A percentile compares a stretch with the other conserved stretches of the same genome.
These are phyloP conservation scores for Populus hybrid DNA, from an alignment of 441 rosid species.

Conservation along the genomic window DNA sequence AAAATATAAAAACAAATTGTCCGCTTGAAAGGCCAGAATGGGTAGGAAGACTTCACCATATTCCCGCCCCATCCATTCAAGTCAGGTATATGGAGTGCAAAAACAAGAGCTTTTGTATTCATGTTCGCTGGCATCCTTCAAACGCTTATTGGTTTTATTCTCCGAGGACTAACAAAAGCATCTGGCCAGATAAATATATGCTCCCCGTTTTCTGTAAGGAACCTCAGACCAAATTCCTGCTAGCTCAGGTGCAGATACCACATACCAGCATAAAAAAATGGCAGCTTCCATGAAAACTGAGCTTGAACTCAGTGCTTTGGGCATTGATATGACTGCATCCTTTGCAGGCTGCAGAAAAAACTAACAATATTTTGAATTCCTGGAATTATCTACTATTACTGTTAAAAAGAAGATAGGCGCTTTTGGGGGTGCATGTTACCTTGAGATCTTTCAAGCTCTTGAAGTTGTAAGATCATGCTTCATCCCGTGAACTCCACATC, in stretches of 20 bases:
- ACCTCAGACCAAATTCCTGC: background rate
- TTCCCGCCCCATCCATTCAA: no score
- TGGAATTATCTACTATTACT: background rate
- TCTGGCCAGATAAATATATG: background rate
- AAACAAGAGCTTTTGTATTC: background rate
- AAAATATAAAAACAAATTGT: background rate
- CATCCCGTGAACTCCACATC: background rate
- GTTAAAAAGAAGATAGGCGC: background rate
- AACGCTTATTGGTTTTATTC: background rate
- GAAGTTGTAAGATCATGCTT: background rate
- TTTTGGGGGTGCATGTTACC: background rate
- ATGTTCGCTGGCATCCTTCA: background rate
- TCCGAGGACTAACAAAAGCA: background rate
- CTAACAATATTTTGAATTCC: background rate
- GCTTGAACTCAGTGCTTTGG: background rate
- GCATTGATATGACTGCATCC: background rate
- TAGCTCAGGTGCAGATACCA: background rate
- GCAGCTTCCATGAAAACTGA: background rate
- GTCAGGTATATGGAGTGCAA: no score
- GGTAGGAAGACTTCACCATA: background rate
- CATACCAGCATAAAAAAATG: background rate
- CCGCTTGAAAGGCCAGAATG: background rate
- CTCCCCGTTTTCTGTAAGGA: background rate
- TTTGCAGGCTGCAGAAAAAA: background rate
- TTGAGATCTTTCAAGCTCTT: conserved; percentile 1